Conservation (phyloP, 805 yeast genomes). For the Vanderwaltozyma verrucispora region DNA sequence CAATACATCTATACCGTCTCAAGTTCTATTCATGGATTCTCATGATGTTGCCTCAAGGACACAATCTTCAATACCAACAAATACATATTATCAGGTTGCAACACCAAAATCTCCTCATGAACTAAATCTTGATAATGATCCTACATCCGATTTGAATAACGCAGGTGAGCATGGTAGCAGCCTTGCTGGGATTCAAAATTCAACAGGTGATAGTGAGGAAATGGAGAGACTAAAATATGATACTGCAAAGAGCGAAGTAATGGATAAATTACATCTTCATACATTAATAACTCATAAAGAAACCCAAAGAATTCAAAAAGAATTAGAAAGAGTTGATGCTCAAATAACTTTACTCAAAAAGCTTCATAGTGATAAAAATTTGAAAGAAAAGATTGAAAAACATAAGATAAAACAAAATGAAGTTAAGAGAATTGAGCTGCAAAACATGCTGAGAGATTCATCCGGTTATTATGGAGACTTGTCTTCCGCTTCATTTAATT, state of each 20-base stretch:
- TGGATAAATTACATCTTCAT: slow-evolving; percentile 48
- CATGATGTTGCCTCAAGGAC: slow-evolving; percentile 1
- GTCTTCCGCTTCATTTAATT: slow-evolving; percentile 4
- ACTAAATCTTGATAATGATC: slow-evolving; percentile 21
- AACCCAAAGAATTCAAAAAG: slow-evolving; percentile 38
- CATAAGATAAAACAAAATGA: slow-evolving; percentile 9
- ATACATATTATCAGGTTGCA: slow-evolving; percentile 29
- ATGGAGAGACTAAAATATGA: slow-evolving; percentile 22
- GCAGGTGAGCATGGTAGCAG: slow-evolving; percentile 4
- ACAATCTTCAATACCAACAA: background rate
- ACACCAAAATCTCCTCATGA: slow-evolving; percentile 37
- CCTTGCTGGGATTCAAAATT: slow-evolving; percentile 2
- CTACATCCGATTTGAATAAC: background rate
- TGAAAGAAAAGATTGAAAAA: slow-evolving; percentile 15
- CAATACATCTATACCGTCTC: background rate
- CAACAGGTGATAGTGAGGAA: slow-evolving; percentile 19
- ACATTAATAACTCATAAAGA: slow-evolving; percentile 52
- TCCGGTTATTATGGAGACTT: slow-evolving; percentile 36
- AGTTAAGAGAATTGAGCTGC: slow-evolving; percentile 13
- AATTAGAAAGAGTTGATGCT: slow-evolving; percentile 47
- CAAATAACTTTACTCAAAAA: slow-evolving; percentile 44
- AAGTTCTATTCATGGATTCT: slow-evolving; percentile 4
- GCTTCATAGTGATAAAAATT: slow-evolving; percentile 27
- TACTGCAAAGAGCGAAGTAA: slow-evolving; percentile 26
- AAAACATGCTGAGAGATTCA: slow-evolving; percentile 19